A percentile compares a stretch with the other conserved stretches of the same genome.
Evolutionary conservation across 2,329 filamentous ascomycete genomes (phyloP).

Genomic region (Paramyrothecium sp.): DNA sequence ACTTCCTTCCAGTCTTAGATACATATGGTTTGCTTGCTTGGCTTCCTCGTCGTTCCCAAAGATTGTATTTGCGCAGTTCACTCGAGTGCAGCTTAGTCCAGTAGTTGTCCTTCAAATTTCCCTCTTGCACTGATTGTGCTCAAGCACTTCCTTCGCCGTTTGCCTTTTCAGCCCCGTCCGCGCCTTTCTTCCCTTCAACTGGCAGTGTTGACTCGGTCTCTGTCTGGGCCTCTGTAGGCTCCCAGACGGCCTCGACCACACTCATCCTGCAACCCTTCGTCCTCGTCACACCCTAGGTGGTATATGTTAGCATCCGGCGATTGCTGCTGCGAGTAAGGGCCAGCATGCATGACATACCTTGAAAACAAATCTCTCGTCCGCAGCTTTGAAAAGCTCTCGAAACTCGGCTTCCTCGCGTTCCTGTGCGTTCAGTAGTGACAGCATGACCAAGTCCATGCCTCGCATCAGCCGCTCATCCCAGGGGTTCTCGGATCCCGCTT

Average conservation of each 20-base stretch:
- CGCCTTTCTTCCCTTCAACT: neutral
- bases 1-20: too few species aligned
- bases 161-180: neutral
- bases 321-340: too few species aligned
- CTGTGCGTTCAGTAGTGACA: conserved; percentile 49
- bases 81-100: too few species aligned
- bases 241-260: conserved; percentile 48
- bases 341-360: conserved; percentile 23
- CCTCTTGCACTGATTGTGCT: neutral
- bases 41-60: too few species aligned
- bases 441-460: conserved; percentile 52
- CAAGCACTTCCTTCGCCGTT: neutral
- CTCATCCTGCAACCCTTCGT: conserved; percentile 43
- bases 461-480: conserved; percentile 47
- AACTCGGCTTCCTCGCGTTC: conserved; percentile 49
- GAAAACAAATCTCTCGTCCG: conserved; percentile 41
- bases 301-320: conserved; percentile 6
- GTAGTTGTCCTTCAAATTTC: too few species aligned
- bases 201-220: neutral
- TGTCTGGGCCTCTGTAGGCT: conserved; percentile 17
- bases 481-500: conserved; percentile 34
- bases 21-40: too few species aligned
- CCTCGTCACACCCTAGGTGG: conserved; percentile 35
- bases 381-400: conserved; percentile 38
- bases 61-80: too few species aligned